phyloP scores from a whole-genome alignment of 768 basidiomycete genomes.

The Kwoniella sp. region DNA sequence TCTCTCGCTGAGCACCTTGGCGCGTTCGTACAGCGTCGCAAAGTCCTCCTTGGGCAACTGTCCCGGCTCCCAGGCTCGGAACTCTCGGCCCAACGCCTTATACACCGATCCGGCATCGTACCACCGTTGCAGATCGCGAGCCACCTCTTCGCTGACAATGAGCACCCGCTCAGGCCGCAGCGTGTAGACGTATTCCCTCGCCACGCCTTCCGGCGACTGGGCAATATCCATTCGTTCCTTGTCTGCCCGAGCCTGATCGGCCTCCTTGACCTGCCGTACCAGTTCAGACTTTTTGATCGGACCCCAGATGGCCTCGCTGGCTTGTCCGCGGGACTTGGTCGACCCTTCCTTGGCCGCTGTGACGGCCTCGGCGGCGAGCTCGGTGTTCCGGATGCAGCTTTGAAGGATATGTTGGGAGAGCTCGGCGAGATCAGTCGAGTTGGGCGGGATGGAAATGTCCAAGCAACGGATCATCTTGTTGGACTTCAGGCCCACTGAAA shows the following conservation, averaged over 20 bases:
- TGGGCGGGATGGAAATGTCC: slow-evolving; percentile 83
- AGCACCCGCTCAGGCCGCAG: slow-evolving; percentile 44
- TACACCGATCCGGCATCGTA: slow-evolving; percentile 16
- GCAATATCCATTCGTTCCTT: slow-evolving; percentile 37
- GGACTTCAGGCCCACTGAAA: slow-evolving; percentile 72
- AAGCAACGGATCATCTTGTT: slow-evolving; percentile 86
- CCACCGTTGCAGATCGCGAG: slow-evolving; percentile 33
- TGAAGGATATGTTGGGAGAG: slow-evolving; percentile 86
- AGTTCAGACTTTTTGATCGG: slow-evolving; percentile 51
- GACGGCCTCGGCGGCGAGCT: slow-evolving; percentile 57
- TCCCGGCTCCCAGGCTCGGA: slow-evolving; percentile 33
- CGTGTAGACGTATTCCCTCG: slow-evolving; percentile 48
- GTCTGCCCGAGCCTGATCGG: slow-evolving; percentile 44
- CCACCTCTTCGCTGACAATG: slow-evolving; percentile 29
- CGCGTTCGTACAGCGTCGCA: slow-evolving; percentile 37
- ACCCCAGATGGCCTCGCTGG: slow-evolving; percentile 55
- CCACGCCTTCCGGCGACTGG: slow-evolving; percentile 39
- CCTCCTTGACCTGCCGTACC: slow-evolving; percentile 50
- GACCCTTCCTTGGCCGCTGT: slow-evolving; percentile 45
- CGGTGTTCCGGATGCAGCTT: slow-evolving; percentile 87
- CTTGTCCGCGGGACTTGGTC: not conserved
- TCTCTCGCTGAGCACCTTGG: slow-evolving; percentile 55
- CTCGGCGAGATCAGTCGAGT: slow-evolving; percentile 53
- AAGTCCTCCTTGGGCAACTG: slow-evolving; percentile 36
- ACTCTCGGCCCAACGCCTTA: not conserved